Evolutionary conservation across 2,329 filamentous ascomycete genomes (phyloP), one percentile per base, ranked within the genome.

Genomic region (Aspergillus proliferans): DNA sequence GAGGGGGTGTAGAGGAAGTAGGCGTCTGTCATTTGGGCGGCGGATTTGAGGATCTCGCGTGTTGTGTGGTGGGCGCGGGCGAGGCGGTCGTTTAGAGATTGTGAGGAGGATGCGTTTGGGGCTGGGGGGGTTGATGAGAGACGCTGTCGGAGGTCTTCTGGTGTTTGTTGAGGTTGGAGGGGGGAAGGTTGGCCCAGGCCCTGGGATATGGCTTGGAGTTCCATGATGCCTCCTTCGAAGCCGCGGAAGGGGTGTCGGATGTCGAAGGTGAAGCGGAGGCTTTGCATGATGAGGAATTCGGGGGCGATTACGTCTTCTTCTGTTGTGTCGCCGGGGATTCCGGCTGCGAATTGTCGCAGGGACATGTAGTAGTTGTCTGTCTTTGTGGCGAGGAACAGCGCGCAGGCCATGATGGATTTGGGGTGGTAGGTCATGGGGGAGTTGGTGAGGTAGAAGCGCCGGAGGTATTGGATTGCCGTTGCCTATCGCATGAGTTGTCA

Each of bases 341-440:
- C 83, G 46, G 83, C 80, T 22, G 81, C 83, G 62, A 95, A 94
- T 45, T 77, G 73, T 1, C 74, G 72, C 22, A 84, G 73, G 7
- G 83, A 80, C 52, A 85, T 82, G 67, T 92, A 91, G 66, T 84
- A 82, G 52, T 88, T 88, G 64, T 98, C 92, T 4, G 89, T 88
- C 72, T 98, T 98, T 61, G 86, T 90, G 8, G 90, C 90, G 55
- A 98, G 87, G 75, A 94, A 97, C 47, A 98, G 80, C 33, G 87
- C 88, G 26, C 90, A 93, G 64, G 91, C 88, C 66, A 95, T 84
- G 57, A 97, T 87, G 54, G 89, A 85, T 53, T 88, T 87, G 0
- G 91, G 92, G 53, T 92, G 88, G 66, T 98, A 97, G 26, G 91
- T 95, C 88, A 97, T 95, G 62, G 91, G 83, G 38, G 88, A 94